Base-by-base conservation (phyloP, 164 flowering plant species). In the Annona cherimola region DNA sequence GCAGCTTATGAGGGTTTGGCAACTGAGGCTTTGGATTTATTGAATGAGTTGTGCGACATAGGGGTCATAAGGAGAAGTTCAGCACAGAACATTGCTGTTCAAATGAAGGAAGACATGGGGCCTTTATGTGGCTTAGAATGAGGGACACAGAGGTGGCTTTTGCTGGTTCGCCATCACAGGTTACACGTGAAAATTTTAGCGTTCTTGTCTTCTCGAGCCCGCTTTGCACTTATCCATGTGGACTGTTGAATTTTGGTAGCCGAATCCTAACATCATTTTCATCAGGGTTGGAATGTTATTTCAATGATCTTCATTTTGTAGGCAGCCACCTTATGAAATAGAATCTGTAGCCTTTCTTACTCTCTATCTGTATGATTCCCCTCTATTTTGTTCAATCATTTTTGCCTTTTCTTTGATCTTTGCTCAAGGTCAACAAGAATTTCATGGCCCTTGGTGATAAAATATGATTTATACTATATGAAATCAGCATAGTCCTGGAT, bases 1-100 rank as follows among this genome's bases (percentile, higher is more conserved):
- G 69, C 92, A 20, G 93, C 97, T 60, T 71, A 82, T 79, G 97
- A 92, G 81, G 97, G 98, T n/a, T 72, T 86, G 59, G 83, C 85
- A 5, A 79, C 80, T 67, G 96, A 88, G 79, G 96, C 95, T 40
- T 72, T 88, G 75, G 90, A 83, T 75, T 79, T 94, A 42, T 68
- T 90, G 81, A 83, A 83, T 68, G 88, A 89, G 78, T 59, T 94
- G 73, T 88, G 93, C 79, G 62, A 80, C 41, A 84, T 82, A 78
- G 96, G 96, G 43, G 85, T 86, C 68, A 87, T 91, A 75, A 90
- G 80, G 84, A 86, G 71, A 75, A 88, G 87, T 62, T 88, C 90
- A 0, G 94, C 87, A 42, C 86, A 88, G 42, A 84, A 84, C 71
- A 81, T 90, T 71, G 88, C 78, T 3, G 83, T 86, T 71, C 84